Percentiles rank a stretch among this genome's conserved stretches.
Evolutionary conservation across 306 rosid species (phyloP).

Genomic region (Cucurbita moschata): DNA sequence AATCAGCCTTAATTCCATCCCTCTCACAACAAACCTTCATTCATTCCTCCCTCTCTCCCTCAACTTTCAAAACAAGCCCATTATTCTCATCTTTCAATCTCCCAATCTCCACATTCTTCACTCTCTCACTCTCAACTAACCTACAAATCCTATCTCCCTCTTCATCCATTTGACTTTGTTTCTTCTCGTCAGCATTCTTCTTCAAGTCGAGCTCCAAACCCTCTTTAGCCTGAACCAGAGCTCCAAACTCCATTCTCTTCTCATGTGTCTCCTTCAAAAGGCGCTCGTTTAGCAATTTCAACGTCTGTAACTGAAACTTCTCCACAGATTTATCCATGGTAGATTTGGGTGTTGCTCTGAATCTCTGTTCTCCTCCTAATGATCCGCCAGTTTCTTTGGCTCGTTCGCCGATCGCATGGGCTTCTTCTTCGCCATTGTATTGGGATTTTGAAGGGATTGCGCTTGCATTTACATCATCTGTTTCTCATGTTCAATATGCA

Average conservation of each 20-base stretch:
- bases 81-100: background rate
- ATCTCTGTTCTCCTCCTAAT: no score
- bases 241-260: conserved; percentile 26
- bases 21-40: conserved; percentile 20
- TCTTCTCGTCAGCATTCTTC: conserved; percentile 10
- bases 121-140: conserved; percentile 13
- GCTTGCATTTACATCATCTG: no score
- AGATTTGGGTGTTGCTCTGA: no score
- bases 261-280: conserved; percentile 47
- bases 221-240: conserved; percentile 17
- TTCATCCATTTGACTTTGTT: conserved; percentile 6
- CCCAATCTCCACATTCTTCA: conserved; percentile 21
- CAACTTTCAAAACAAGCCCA: conserved; percentile 13
- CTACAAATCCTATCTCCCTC: conserved; percentile 1
- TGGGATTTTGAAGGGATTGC: no score
- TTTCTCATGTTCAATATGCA: no score
- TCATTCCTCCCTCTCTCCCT: conserved; percentile 15
- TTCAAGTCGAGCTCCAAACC: conserved; percentile 16
- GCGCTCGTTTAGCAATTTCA: background rate
- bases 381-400: no score
- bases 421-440: no score
- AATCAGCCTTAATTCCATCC: conserved; percentile 18
- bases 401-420: no score
- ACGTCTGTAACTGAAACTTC: no score
- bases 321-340: no score